A percentile compares a stretch with the other conserved stretches of the same genome.
Conservation (phyloP, 257 asterid species). For the Paulownia fortunei region DNA sequence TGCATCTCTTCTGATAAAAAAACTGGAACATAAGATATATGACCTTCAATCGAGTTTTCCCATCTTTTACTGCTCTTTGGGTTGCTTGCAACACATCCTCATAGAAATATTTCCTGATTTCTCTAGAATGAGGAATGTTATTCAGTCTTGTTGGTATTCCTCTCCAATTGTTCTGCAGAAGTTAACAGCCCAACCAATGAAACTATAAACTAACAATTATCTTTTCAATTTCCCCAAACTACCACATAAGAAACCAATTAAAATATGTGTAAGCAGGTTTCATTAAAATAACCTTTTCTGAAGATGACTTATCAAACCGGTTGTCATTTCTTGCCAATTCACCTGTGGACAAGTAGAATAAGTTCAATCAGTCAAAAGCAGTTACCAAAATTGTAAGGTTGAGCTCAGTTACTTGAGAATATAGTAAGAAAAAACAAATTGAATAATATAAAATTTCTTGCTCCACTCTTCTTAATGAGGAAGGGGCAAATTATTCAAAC, state of each 20-base stretch:
- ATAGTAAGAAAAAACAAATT: background rate
- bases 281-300: slow-evolving; percentile 52
- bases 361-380: slow-evolving; percentile 32
- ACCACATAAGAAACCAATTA: background rate
- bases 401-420: background rate
- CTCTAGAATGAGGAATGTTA: slow-evolving; percentile 97
- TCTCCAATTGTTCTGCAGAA: slow-evolving; percentile 78
- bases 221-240: background rate
- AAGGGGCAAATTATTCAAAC: background rate
- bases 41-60: slow-evolving; percentile 91
- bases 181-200: slow-evolving; percentile 33
- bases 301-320: slow-evolving; percentile 39
- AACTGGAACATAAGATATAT: slow-evolving; percentile 21
- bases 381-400: background rate
- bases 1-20: slow-evolving; percentile 17
- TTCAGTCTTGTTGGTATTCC: slow-evolving; percentile 95
- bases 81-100: slow-evolving; percentile 88
- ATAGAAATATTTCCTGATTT: slow-evolving; percentile 88
- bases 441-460: background rate
- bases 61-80: slow-evolving; percentile 74
- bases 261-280: slow-evolving; percentile 5
- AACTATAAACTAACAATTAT: slow-evolving; percentile 17
- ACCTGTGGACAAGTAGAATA: slow-evolving; percentile 43
- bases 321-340: slow-evolving; percentile 42
- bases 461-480: background rate